Conservation (phyloP, 257 asterid species). For the Plantago elongata region DNA sequence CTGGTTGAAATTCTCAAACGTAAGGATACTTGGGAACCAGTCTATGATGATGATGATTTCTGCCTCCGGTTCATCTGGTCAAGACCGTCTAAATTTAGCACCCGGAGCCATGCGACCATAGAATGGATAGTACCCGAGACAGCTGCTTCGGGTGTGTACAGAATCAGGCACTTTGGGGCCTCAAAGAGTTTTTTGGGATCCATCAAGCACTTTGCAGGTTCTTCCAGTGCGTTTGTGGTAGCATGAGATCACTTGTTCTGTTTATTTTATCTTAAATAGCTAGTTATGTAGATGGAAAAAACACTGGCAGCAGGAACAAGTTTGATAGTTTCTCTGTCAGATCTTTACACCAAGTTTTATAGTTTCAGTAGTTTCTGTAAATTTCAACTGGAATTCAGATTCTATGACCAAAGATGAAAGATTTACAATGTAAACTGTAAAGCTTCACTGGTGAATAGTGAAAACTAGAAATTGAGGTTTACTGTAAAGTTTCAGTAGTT, state of each 20-base stretch:
- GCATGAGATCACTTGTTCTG: constrained; percentile 18
- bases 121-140: constrained; percentile 74
- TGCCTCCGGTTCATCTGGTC: constrained; percentile 89
- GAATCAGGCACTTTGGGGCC: constrained; percentile 90
- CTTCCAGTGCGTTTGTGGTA: constrained; percentile 90
- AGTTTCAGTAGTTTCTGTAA: too few species aligned
- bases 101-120: constrained; percentile 69
- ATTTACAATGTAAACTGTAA: too few species aligned
- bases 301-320: not conserved
- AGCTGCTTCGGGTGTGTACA: constrained; percentile 73
- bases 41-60: constrained; percentile 80
- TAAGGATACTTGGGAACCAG: constrained; percentile 70
- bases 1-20: constrained; percentile 78
- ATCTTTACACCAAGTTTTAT: not conserved
- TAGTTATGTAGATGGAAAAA: not conserved
- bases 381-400: too few species aligned
- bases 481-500: too few species aligned
- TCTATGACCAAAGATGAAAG: too few species aligned
- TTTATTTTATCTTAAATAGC: not conserved
- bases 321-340: not conserved
- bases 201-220: constrained; percentile 75
- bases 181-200: constrained; percentile 66
- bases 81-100: constrained; percentile 70
- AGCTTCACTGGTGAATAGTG: too few species aligned
- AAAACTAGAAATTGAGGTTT: too few species aligned